Percentiles rank a stretch among this genome's conserved stretches.
phyloP scores from a whole-genome alignment of 805 yeast genomes.

The Kodamaea sagamina region DNA sequence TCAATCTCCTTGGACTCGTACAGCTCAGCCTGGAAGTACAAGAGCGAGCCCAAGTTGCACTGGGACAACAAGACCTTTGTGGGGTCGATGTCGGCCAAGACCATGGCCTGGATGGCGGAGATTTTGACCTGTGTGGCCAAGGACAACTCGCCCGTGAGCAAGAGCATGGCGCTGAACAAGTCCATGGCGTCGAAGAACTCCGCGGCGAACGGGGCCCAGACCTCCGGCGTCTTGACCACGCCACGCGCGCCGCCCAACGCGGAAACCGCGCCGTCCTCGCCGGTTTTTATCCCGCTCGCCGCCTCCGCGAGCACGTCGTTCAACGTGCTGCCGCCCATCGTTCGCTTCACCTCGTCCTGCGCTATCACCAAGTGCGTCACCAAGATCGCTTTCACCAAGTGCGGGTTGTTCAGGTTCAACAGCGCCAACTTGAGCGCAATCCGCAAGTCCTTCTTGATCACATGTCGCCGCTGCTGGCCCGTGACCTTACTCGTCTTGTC shows the following conservation, averaged over 20 bases:
- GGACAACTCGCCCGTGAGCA: constrained; percentile 66
- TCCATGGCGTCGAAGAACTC: constrained; percentile 81
- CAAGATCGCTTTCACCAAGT: constrained; percentile 55
- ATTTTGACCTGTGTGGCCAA: constrained; percentile 62
- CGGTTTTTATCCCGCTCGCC: constrained; percentile 9
- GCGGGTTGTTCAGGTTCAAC: constrained; percentile 50
- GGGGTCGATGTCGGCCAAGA: constrained; percentile 66
- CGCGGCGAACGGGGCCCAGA: constrained; percentile 74
- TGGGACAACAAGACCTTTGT: constrained; percentile 65
- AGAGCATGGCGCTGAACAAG: constrained; percentile 66
- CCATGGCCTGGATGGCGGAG: constrained; percentile 70
- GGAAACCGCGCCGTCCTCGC: too few relatives aligned
- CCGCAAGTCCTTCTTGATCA: constrained; percentile 70
- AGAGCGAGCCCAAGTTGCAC: constrained; percentile 68
- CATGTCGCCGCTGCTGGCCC: constrained; percentile 41
- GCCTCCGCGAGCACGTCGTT: constrained; percentile 20
- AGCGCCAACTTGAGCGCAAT: constrained; percentile 70
- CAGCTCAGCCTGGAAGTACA: constrained; percentile 67
- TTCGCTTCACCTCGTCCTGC: constrained; percentile 59
- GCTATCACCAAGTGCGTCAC: constrained; percentile 66
- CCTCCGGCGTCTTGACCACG: constrained; percentile 42
- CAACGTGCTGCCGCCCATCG: constrained; percentile 23
- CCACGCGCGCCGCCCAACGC: too few relatives aligned
- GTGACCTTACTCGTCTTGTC: constrained; percentile 27
- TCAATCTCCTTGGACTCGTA: constrained; percentile 51